Base-by-base conservation (phyloP, 1,139 yeast genomes). In the Hanseniaspora gamundiae region DNA sequence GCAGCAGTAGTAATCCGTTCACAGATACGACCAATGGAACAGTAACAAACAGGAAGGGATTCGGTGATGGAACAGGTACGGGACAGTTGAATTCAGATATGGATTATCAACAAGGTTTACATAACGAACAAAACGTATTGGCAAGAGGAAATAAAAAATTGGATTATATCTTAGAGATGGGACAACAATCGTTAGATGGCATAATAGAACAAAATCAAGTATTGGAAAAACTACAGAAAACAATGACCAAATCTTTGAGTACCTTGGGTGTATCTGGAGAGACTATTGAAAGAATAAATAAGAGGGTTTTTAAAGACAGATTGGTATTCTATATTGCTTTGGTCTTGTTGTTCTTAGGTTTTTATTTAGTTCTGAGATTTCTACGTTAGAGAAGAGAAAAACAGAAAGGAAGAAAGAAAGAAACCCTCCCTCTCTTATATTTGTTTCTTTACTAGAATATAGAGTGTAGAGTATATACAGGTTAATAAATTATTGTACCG, bases 131-230 rank as follows among this genome's bases (percentile, higher is more conserved):
- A 35, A 73, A 74, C 45, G 72, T 81, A 8, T 67, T 91, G 46
- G 71, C 73, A 24, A 68, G 85, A 46, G 87, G 95, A 0, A 78
- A 83, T 29, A 79, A 78, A 47, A 95, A 85, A 58, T 66, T 91
- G 50, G 98, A 91, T 58, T 87, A 84, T 51, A 86, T 91, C 41
- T 64, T 91, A 44, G 96, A 85, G 56, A 81, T 86, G 78, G 97
- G 96, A 1, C 78, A 82, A 49, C 74, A 76, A 46, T 87, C 95
- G 1, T 74, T 87, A 52, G 94, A 84, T 44, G 95, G 88, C 57
- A 69, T 91, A 27, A 81, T 84, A 27, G 88, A 82, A 45, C 97
- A 91, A 59, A 83, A 85, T 59, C 82, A 80, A 54, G 70, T 79
- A 22, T 70, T 91, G 48, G 68, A 74, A 49, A 69, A 68, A 47